Base-by-base conservation (phyloP, 805 yeast genomes). In the Tetrapisispora fleetii region DNA sequence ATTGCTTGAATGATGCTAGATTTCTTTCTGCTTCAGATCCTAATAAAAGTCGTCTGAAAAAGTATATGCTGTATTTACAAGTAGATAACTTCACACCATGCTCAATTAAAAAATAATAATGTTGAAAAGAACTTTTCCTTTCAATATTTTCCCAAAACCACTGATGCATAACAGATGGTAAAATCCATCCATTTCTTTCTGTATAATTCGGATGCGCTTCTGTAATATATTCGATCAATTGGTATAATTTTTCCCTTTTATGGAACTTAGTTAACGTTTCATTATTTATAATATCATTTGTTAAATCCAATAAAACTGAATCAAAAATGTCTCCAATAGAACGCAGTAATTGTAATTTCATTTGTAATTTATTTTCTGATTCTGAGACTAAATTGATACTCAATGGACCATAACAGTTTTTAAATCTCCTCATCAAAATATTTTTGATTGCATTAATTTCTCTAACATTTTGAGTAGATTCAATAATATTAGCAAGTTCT, bases 11-110 rank as follows among this genome's bases (percentile, higher is more conserved):
- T 2, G 65, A 57, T 1, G 54, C 64, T 27, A 62, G 42, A 45
- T 58, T 58, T 16, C 46, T 42, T 28, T 64, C 67, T 33, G 56
- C 45, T 41, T 61, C 58, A 7, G 66, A 58, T 3, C 65, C 65
- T 22, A 57, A 55, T 45, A 65, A 46, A 37, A 64, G 37, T 24
- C 56, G 51, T 21, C 39, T 40, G 10, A 48, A 47, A 8, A 61
- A 49, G 8, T 38, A 48, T 39, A 52, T 45, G 16, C 52, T 48
- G 32, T 50, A 30, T 11, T 16, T 35, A 5, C 54, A 54, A 8
- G 59, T 46, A 6, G 58, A 53, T 10, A 62, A 50, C 19, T 38
- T 39, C 7, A 64, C 53, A 43, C 58, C 50, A 39, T 55, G 57
- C 40, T 59, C 51, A 11, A 65, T 56, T 18, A 64, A 48, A 35